These are phyloP conservation scores for Xylaria bambusicola DNA, from an alignment of 495 filamentous ascomycete species.

Conservation along the genomic window DNA sequence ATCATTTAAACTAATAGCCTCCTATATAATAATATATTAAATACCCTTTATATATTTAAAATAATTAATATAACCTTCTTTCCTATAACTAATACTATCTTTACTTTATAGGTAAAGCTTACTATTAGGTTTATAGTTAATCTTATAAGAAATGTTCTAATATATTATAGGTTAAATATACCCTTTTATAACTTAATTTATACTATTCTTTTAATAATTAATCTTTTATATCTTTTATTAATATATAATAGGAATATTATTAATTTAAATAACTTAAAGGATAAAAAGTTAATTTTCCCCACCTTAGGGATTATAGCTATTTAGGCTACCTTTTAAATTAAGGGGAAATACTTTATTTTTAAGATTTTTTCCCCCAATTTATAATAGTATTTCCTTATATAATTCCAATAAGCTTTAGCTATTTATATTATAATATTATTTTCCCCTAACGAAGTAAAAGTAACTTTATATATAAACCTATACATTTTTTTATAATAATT, in stretches of 20 bases:
- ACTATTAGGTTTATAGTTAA: slow-evolving; percentile 10
- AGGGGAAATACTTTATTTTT: neutral
- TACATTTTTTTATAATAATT: neutral
- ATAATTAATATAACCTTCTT: neutral
- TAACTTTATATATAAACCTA: slow-evolving; percentile 16
- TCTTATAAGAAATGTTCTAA: slow-evolving; percentile 1
- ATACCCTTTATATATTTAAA: slow-evolving; percentile 18
- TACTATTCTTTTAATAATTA: too few relatives aligned
- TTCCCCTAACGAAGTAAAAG: slow-evolving; percentile 15
- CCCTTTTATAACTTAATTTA: too few relatives aligned
- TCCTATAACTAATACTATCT: slow-evolving; percentile 7
- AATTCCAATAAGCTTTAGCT: slow-evolving; percentile 11
- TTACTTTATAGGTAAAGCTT: slow-evolving; percentile 2
- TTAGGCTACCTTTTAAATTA: neutral
- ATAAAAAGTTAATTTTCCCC: too few relatives aligned
- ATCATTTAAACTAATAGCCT: slow-evolving; percentile 3
- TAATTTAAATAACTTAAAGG: too few relatives aligned
- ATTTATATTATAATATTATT: slow-evolving; percentile 18
- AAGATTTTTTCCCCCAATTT: neutral
- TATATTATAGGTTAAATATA: neutral
- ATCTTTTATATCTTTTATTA: too few relatives aligned
- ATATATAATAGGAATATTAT: too few relatives aligned
- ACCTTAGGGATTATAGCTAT: too few relatives aligned
- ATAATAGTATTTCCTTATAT: neutral
- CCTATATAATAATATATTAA: slow-evolving; percentile 9